phyloP scores from a whole-genome alignment of 768 basidiomycete genomes.

The Mycena pura region DNA sequence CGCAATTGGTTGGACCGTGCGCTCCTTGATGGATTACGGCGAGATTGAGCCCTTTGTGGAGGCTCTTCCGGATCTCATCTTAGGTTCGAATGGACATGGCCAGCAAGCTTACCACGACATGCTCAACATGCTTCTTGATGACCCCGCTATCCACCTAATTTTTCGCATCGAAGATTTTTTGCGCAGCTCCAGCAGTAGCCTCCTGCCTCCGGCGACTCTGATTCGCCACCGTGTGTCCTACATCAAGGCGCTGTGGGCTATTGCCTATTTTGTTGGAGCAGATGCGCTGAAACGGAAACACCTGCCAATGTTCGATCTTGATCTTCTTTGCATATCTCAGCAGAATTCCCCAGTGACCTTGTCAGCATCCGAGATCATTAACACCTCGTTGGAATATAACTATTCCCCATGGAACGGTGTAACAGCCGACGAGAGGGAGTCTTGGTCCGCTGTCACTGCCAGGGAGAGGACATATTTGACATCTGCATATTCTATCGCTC shows the following conservation, averaged over 20 bases:
- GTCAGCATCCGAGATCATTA: not conserved
- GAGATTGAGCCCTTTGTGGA: not conserved
- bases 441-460: not conserved
- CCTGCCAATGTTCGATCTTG: not conserved
- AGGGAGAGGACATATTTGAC: not conserved
- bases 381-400: not conserved
- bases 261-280: not conserved
- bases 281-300: not conserved
- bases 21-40: not conserved
- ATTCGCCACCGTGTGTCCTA: not conserved
- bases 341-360: not conserved
- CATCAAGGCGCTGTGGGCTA: not conserved
- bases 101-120: not conserved
- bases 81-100: not conserved
- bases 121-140: not conserved
- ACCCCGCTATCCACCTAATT: not conserved
- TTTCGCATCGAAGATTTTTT: not conserved
- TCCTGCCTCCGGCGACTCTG: not conserved
- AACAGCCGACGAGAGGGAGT: not conserved
- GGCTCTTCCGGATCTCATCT: not conserved
- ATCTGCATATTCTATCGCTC: not conserved
- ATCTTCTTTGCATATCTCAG: not conserved
- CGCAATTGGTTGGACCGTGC: not conserved
- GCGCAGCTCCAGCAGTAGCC: not conserved
- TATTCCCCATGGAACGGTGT: not conserved